These are phyloP conservation scores for Yamadazyma ubonensis DNA, from an alignment of 805 yeast genomes.

Conservation along the genomic window DNA sequence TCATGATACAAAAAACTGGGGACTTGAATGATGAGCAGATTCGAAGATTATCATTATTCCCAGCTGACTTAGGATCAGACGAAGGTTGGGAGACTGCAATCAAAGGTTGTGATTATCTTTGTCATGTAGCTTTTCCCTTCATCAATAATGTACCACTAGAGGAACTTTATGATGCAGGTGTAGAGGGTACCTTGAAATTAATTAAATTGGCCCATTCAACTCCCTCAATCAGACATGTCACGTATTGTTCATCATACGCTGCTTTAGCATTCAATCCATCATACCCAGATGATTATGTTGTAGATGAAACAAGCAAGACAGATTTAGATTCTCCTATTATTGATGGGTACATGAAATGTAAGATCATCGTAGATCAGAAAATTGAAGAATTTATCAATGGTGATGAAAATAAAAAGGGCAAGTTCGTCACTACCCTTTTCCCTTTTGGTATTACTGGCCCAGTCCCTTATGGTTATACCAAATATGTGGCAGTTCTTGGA, in stretches of 20 bases:
- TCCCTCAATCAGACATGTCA: constrained; percentile 6
- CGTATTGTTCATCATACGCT: constrained; percentile 4
- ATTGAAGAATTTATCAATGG: constrained; percentile 13
- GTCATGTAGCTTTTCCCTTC: constrained; percentile 13
- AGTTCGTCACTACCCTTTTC: constrained; percentile 4
- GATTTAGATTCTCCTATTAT: not conserved
- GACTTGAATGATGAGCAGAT: not conserved
- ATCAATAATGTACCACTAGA: constrained; percentile 2
- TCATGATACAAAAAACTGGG: constrained; percentile 4
- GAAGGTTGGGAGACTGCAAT: constrained; percentile 16
- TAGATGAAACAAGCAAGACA: constrained; percentile 5
- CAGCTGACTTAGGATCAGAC: constrained; percentile 12
- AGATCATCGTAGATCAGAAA: constrained; percentile 10
- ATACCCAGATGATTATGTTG: constrained; percentile 1
- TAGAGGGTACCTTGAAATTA: constrained; percentile 4
- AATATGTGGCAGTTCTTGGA: not conserved
- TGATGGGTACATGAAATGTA: constrained; percentile 10
- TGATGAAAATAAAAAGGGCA: constrained; percentile 6
- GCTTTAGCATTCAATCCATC: not conserved
- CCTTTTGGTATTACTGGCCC: constrained; percentile 12
- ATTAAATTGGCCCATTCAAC: constrained; percentile 8
- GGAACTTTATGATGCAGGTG: constrained; percentile 3
- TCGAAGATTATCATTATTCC: not conserved
- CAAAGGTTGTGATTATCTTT: constrained; percentile 10
- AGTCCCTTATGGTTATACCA: constrained; percentile 8